Evolutionary conservation across 2,329 filamentous ascomycete species (phyloP).

Genomic region (Pseudopyrenochaeta lycopersici): DNA sequence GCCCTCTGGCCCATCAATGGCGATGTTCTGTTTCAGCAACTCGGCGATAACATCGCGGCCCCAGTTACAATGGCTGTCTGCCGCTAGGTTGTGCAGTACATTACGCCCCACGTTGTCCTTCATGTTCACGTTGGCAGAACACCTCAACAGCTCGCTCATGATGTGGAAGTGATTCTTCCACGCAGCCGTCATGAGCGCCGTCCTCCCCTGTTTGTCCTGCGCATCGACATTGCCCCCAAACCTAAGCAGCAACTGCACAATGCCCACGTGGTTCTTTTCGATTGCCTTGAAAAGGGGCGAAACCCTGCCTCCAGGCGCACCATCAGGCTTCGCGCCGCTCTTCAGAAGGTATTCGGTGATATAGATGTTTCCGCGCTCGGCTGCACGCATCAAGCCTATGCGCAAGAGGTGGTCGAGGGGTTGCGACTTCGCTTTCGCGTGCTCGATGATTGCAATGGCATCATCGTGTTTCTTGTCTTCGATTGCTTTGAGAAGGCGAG

Average conservation of each 20-base stretch:
- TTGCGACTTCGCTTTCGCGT: constrained; percentile 40
- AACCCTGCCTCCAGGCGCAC: constrained; percentile 37
- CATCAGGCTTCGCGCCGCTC: constrained; percentile 46
- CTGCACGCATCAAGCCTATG: constrained; percentile 46
- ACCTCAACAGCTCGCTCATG: constrained; percentile 45
- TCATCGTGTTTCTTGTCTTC: constrained; percentile 41
- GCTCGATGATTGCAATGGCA: constrained; percentile 47
- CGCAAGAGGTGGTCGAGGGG: constrained; percentile 46
- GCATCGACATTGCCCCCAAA: constrained; percentile 45
- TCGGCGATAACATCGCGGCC: constrained; percentile 55
- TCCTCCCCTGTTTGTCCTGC: constrained; percentile 47
- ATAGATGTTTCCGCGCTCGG: constrained; percentile 41
- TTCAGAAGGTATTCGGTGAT: constrained; percentile 45
- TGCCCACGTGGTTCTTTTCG: constrained; percentile 39
- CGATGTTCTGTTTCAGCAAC: constrained; percentile 51
- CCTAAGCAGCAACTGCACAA: constrained; percentile 43
- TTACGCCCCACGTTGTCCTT: constrained; percentile 45
- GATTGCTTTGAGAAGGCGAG: constrained; percentile 46
- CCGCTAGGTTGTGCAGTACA: constrained; percentile 49
- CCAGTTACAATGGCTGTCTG: constrained; percentile 58
- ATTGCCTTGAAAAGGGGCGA: constrained; percentile 44
- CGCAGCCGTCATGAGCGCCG: constrained; percentile 49
- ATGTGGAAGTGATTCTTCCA: constrained; percentile 47
- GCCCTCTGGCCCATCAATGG: constrained; percentile 51
- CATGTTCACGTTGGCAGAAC: constrained; percentile 51